Base-by-base conservation (phyloP, 2,329 filamentous ascomycete species). In the Ophiocordyceps camponoti-leonardi region DNA sequence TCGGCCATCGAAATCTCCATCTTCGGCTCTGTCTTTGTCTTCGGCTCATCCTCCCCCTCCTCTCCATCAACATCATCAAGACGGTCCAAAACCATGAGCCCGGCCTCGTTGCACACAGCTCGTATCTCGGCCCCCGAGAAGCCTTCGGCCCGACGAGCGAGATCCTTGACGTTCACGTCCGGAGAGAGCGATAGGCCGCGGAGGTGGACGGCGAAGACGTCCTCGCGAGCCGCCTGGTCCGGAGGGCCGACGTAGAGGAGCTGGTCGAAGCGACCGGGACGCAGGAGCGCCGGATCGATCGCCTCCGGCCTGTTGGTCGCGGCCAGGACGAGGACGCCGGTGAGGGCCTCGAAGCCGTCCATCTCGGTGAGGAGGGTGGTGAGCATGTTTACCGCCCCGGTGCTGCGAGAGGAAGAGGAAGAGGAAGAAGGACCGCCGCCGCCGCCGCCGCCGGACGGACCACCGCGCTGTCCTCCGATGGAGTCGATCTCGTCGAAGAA, bases 401-500 rank as follows among this genome's bases (percentile, higher is more conserved):
- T 56, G 42, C 60, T 60, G 16, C 58, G 54, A 4, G 26, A 58
- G 54, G 22, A 23, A 23, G 8, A 54, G 61, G 6, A 62, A 60
- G 4, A 68, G 68, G 23, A 31, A 7, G 68, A 68, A 14, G 73
- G 61, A 19, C 70, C 66, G 2, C 26, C 26, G 5, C 47, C 47
- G 7, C 47, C 48, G 31, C 72, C 61, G 19, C 70, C 66, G 2
- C 26, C 26, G 5, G 26, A 28, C 39, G 66, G 53, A 7, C 47
- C 47, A 8, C 47, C 48, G 31, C 72, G 64, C 46, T 69, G 66
- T 1, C 65, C 81, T 56, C 62, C 83, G 50, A 96, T 90, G 5
- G 85, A 80, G 63, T 96, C 88, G 54, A 96, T 92, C 61, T 96
- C 88, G 59, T 96, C 88, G 52, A 95, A 94, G 70, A 95, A 96